Conservation (phyloP, 2,329 filamentous ascomycete genomes). For the Xylariaceae sp. region DNA sequence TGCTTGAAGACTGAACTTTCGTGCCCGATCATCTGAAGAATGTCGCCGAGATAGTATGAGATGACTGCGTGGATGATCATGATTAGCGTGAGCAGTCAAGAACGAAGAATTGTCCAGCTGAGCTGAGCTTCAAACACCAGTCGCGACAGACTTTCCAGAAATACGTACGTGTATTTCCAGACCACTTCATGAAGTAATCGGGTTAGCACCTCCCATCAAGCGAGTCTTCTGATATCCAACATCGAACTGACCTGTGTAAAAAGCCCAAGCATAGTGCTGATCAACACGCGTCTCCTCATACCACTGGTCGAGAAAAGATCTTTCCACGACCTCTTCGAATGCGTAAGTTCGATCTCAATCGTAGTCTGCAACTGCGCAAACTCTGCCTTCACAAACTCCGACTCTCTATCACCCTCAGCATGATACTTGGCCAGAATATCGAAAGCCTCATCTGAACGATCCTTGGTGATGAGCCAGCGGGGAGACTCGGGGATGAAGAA, state of each 20-base stretch:
- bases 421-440: slow-evolving; percentile 45
- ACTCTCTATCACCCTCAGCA: slow-evolving; percentile 42
- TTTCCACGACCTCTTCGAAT: slow-evolving; percentile 42
- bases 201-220: background rate
- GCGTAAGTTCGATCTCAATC: slow-evolving; percentile 49
- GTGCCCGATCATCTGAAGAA: slow-evolving; percentile 44
- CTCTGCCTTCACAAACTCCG: slow-evolving; percentile 49
- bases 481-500: slow-evolving; percentile 57
- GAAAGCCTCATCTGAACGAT: slow-evolving; percentile 46
- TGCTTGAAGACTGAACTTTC: slow-evolving; percentile 39
- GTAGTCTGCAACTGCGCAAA: slow-evolving; percentile 54
- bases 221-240: too few species aligned
- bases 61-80: slow-evolving; percentile 30
- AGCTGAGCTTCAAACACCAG: background rate
- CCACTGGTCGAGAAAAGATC: slow-evolving; percentile 40
- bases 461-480: slow-evolving; percentile 53
- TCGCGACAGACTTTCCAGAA: background rate
- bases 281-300: slow-evolving; percentile 36
- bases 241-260: slow-evolving; percentile 31
- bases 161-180: slow-evolving; percentile 18
- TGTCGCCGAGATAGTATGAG: slow-evolving; percentile 39
- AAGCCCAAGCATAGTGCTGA: slow-evolving; percentile 36
- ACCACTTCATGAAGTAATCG: slow-evolving; percentile 9
- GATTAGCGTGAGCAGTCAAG: background rate
- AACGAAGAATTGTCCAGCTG: too few species aligned